Percentiles rank a stretch among this genome's conserved stretches.
Evolutionary conservation across 495 filamentous ascomycete species (phyloP).

Genomic region (Rostrohypoxylon terebratum): DNA sequence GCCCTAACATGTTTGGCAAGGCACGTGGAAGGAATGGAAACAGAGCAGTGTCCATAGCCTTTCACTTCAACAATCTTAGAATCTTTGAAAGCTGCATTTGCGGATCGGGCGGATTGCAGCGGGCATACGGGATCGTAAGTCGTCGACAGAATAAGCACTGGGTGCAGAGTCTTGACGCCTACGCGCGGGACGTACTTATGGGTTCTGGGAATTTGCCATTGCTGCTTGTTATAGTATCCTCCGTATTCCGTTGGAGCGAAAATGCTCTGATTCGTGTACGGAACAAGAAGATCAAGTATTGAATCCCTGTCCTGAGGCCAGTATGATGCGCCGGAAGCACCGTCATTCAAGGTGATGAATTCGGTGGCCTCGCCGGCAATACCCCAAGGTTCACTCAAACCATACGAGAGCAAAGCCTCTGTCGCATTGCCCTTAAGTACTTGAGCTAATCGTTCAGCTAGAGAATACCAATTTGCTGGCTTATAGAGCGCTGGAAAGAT

Average conservation of each 20-base stretch:
- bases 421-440: slow-evolving; percentile 59
- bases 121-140: slow-evolving; percentile 61
- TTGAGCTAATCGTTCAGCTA: slow-evolving; percentile 52
- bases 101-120: slow-evolving; percentile 54
- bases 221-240: slow-evolving; percentile 52
- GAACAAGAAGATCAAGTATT: slow-evolving; percentile 46
- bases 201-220: slow-evolving; percentile 55
- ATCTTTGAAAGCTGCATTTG: slow-evolving; percentile 54
- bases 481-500: slow-evolving; percentile 55
- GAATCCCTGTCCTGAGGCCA: slow-evolving; percentile 47
- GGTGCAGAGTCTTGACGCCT: slow-evolving; percentile 53
- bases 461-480: slow-evolving; percentile 50
- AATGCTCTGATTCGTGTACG: slow-evolving; percentile 47
- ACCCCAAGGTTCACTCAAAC: slow-evolving; percentile 19
- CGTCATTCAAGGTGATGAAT: slow-evolving; percentile 53
- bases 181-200: slow-evolving; percentile 53
- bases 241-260: slow-evolving; percentile 40
- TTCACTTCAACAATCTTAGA: slow-evolving; percentile 57
- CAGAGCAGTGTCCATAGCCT: slow-evolving; percentile 60
- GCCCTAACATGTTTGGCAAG: slow-evolving; percentile 50
- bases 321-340: slow-evolving; percentile 40
- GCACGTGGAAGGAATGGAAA: slow-evolving; percentile 57
- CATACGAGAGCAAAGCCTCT: slow-evolving; percentile 53
- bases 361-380: slow-evolving; percentile 29
- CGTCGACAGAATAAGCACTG: slow-evolving; percentile 57